Evolutionary conservation across 1,284 basidiomycete genomes (phyloP), one percentile per base, ranked within the genome.

Genomic region (Pyrrhoderma lamaoense): DNA sequence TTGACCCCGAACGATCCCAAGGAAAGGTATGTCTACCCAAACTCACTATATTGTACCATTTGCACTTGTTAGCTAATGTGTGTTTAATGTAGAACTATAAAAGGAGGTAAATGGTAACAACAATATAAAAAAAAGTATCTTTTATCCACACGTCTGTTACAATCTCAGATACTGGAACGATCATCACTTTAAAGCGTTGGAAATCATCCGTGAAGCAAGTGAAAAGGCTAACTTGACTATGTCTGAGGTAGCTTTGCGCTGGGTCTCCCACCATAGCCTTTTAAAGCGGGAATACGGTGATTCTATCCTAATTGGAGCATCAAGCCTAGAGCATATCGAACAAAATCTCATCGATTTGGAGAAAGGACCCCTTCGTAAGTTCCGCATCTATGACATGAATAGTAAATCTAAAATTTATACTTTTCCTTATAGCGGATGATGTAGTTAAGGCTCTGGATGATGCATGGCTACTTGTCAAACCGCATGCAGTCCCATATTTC

Each of bases 271-370:
- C 47, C 64, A 66, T 51, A 63, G 61, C 27, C 43, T 58, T 14
- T 54, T 66, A 52, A 58, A 57, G 46, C 47, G 54, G 34, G 61
- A 63, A 42, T 42, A 56, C 35, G 62, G 63, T 9, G 65, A 65
- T 48, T 53, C 58, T 38, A 51, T 66, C 51, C 54, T 66, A 27
- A 64, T 66, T 43, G 65, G 65, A 16, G 65, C 64, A 9, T 60
- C 58, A 21, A 59, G 56, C 18, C 40, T 59, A 18, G 54, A 54
- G 3, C 64, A 65, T 47, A 59, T 65, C 43, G 52, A 45, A 22
- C 52, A 53, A 43, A 53, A 53, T 38, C 25, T 53, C 18, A 23
- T 53, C 34, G 51, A 53, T 38, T 45, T 53, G 11, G 51, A 53
- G 25, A 53, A 53, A 25, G 51, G 51, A 42, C 51, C 51, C 13